phyloP scores from a whole-genome alignment of 2,329 filamentous ascomycete species.

The Trichoderma citrinoviride region DNA sequence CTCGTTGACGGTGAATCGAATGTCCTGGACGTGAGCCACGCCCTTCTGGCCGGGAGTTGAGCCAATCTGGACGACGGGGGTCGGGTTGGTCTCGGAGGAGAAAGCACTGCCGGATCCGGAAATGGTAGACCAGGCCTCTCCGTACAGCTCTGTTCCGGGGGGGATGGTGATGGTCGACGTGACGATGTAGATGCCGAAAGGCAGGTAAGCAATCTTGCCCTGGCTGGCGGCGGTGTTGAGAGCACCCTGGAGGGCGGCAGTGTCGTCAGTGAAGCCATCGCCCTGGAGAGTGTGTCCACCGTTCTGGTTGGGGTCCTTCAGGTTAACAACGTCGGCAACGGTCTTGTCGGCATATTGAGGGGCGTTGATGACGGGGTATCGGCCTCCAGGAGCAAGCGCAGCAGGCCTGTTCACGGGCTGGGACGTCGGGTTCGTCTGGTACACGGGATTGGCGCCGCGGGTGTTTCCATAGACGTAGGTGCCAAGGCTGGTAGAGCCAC shows the following conservation, averaged over 20 bases:
- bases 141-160: slow-evolving; percentile 30
- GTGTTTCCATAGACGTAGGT: slow-evolving; percentile 21
- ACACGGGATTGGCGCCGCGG: slow-evolving; percentile 8
- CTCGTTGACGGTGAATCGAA: slow-evolving; percentile 19
- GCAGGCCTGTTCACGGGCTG: slow-evolving; percentile 16
- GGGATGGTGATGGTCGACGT: slow-evolving; percentile 48
- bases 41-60: slow-evolving; percentile 16
- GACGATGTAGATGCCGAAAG: slow-evolving; percentile 54
- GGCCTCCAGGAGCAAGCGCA: slow-evolving; percentile 19
- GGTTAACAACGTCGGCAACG: slow-evolving; percentile 8
- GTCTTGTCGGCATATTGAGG: slow-evolving; percentile 17
- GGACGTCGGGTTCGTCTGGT: slow-evolving; percentile 5
- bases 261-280: slow-evolving; percentile 59
- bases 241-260: slow-evolving; percentile 55
- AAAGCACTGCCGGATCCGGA: slow-evolving; percentile 19
- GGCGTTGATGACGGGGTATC: slow-evolving; percentile 12
- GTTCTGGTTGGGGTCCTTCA: slow-evolving; percentile 19
- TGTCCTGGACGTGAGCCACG: slow-evolving; percentile 17
- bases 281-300: slow-evolving; percentile 34
- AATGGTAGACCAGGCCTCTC: slow-evolving; percentile 21
- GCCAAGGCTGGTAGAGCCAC: slow-evolving; percentile 16
- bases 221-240: slow-evolving; percentile 49
- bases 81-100: slow-evolving; percentile 9
- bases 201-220: slow-evolving; percentile 55
- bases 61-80: slow-evolving; percentile 20